Conservation (phyloP, 2,329 filamentous ascomycete genomes). For the Neofusicoccum kwambonambiense region DNA sequence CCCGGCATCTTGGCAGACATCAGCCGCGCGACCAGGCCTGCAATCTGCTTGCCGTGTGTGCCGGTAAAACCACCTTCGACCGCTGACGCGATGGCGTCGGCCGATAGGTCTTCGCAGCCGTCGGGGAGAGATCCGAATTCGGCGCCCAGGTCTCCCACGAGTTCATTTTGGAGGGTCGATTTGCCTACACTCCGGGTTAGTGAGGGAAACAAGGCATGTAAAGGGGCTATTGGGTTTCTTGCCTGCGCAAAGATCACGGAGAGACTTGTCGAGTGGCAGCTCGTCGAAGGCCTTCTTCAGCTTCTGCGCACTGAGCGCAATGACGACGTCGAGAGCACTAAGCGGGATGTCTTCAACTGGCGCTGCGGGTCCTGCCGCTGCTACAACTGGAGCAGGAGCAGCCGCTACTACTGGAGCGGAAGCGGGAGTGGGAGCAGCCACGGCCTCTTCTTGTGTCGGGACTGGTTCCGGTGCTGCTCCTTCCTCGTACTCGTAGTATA, state of each 20-base stretch:
- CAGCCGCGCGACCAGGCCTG: slow-evolving; percentile 21
- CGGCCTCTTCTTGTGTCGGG: too few relatives aligned
- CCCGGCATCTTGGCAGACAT: slow-evolving; percentile 21
- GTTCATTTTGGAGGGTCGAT: slow-evolving; percentile 48
- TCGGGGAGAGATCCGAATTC: slow-evolving; percentile 45
- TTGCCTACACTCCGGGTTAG: slow-evolving; percentile 25
- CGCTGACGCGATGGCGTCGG: slow-evolving; percentile 32
- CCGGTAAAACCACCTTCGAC: slow-evolving; percentile 33
- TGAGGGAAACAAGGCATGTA: too few relatives aligned
- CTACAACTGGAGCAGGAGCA: too few relatives aligned
- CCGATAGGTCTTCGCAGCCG: slow-evolving; percentile 38
- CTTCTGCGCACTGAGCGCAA: slow-evolving; percentile 29
- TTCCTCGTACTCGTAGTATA: too few relatives aligned
- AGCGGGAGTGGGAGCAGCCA: too few relatives aligned
- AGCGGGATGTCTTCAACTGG: background rate
- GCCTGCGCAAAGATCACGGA: too few relatives aligned
- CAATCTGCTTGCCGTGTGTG: slow-evolving; percentile 30
- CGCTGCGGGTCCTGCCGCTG: background rate
- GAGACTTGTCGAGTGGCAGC: slow-evolving; percentile 22
- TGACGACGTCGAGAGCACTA: too few relatives aligned
- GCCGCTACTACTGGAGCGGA: too few relatives aligned
- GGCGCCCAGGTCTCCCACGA: slow-evolving; percentile 42
- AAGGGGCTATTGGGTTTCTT: too few relatives aligned
- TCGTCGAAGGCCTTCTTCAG: slow-evolving; percentile 37
- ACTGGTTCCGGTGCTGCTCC: too few relatives aligned